Evolutionary conservation across 345 rosid genomes (phyloP).

Genomic region (Citrus medica): DNA sequence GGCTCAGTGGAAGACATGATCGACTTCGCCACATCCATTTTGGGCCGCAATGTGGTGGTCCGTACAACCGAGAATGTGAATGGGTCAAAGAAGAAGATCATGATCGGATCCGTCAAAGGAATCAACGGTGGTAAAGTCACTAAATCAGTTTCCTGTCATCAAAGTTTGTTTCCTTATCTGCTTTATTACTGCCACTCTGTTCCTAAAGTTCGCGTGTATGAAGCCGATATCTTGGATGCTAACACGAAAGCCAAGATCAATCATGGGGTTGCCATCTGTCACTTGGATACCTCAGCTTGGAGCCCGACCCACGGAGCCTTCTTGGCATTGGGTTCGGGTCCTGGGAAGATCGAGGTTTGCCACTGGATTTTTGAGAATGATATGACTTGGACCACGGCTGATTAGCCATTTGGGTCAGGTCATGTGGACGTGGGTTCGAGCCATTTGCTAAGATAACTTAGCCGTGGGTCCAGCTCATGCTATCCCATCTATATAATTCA

Average conservation of each 20-base stretch:
- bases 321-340: conserved; percentile 62
- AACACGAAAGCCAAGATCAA: conserved; percentile 45
- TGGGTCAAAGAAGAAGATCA: conserved; percentile 51
- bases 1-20: conserved; percentile 87
- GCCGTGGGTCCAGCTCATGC: neutral
- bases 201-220: conserved; percentile 83
- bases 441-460: conserved; percentile 16
- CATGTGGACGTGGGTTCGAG: neutral
- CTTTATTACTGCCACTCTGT: conserved; percentile 89
- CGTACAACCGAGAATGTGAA: conserved; percentile 54
- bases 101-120: conserved; percentile 54
- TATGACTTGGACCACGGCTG: conserved; percentile 63
- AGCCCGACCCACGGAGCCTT: conserved; percentile 81
- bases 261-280: conserved; percentile 84
- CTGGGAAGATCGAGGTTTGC: conserved; percentile 77
- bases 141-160: conserved; percentile 84
- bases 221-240: conserved; percentile 65
- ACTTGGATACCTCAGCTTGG: conserved; percentile 77
- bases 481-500: too few relatives aligned
- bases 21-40: conserved; percentile 69
- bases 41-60: conserved; percentile 53
- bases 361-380: conserved; percentile 95
- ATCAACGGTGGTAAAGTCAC: conserved; percentile 71
- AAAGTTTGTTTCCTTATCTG: conserved; percentile 74
- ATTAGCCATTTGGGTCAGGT: conserved; percentile 5